Evolutionary conservation across 306 rosid genomes (phyloP), one percentile per base, ranked within the genome.

Genomic region (Rubus idaeus): DNA sequence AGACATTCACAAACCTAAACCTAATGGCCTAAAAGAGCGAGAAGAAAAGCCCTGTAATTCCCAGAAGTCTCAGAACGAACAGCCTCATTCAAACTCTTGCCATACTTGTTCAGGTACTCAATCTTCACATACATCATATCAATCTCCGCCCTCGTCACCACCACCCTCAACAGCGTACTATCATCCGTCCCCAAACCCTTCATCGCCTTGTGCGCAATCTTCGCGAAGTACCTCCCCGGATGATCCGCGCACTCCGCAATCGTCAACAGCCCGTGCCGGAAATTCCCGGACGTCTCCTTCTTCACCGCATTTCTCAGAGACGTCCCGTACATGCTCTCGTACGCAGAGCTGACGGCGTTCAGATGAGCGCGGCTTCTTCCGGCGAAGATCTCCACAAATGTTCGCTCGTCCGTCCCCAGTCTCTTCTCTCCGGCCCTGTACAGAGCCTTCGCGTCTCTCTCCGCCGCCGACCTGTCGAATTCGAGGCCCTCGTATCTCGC

Each of bases 1-100:
- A 30, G 35, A 26, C 57, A 52, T 16, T 6, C 35, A 20, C 62
- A n/a, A 56, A 8, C 20, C 63, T 83, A n/a, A 56, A 8, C 20
- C 63, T 83, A 87, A 51, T 79, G 79, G 55, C 97, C 97, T 73
- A 93, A 67, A 52, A 93, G 90, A 50, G 85, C 26, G 50, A 93
- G 89, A 73, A 93, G 97, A 52, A 93, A 89, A 50, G 89, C 78
- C 82, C 87, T 77, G 82, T 91, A 93, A 77, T 85, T 71, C 37
- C 97, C 89, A 0, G 98, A 93, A 12, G 97, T 93, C 78, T 91
- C 98, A 0, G 98, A 91, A 71, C 85, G 88, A 52, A 93, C 96
- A 5, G 89, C 93, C 77, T 88, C 88, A 20, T 83, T 82, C 82
- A 90, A 71, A 0, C 90, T 83, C 88, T 88, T 91, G 62, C 74